phyloP scores from a whole-genome alignment of 306 rosid genomes.

The Cicer pinnatifidum region DNA sequence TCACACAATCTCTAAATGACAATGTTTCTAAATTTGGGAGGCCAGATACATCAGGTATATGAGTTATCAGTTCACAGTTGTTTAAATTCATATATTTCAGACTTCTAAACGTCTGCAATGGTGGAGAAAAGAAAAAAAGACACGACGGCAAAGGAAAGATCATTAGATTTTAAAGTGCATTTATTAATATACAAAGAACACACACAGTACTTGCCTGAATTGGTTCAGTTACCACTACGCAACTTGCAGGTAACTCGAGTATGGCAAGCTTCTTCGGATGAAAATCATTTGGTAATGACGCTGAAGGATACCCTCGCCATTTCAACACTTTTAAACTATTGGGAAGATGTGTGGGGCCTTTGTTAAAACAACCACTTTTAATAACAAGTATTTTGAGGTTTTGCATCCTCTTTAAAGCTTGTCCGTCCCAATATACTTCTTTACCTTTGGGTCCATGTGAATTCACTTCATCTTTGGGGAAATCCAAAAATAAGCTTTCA shows the following conservation, averaged over 20 bases:
- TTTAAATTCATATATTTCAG: neutral
- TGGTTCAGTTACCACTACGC: neutral
- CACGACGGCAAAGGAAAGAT: neutral
- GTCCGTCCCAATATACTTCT: constrained; percentile 33
- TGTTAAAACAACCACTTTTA: neutral
- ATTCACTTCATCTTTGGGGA: neutral
- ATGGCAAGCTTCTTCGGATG: constrained; percentile 19
- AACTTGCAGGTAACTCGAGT: constrained; percentile 7
- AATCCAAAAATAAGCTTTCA: constrained; percentile 27
- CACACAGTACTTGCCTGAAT: constrained; percentile 10
- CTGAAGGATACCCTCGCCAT: constrained; percentile 37
- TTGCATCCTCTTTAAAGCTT: constrained; percentile 36
- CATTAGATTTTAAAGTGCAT: neutral
- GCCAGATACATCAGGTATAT: neutral
- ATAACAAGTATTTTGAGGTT: constrained; percentile 7
- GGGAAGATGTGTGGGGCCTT: constrained; percentile 29
- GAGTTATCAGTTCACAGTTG: neutral
- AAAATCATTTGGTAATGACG: constrained; percentile 35
- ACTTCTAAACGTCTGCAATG: neutral
- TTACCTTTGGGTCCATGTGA: neutral
- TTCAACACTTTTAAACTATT: constrained; percentile 34
- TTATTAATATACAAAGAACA: neutral
- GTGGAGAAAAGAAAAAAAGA: neutral
- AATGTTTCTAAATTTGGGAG: constrained; percentile 3
- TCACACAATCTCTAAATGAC: neutral